Evolutionary conservation across 2,329 filamentous ascomycete species (phyloP).

Genomic region (Elsinoe perseae): DNA sequence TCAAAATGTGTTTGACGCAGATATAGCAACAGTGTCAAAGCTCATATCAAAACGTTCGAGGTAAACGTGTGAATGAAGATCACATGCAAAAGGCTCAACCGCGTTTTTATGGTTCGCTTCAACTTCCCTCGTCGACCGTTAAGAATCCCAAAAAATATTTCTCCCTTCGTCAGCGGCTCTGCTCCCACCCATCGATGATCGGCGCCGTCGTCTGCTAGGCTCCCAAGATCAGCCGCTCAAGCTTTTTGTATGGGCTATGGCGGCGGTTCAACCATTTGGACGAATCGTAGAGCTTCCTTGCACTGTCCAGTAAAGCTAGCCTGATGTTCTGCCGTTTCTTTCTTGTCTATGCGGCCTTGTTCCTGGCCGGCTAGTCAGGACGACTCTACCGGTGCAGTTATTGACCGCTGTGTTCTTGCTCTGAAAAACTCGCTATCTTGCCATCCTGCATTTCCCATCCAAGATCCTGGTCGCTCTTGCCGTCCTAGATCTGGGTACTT

Average conservation of each 20-base stretch:
- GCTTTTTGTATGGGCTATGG: neutral
- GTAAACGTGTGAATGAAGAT: neutral
- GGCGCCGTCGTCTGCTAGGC: neutral
- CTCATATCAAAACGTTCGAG: neutral
- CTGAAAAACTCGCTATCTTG: neutral
- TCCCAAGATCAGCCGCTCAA: conserved; percentile 5
- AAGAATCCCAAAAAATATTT: neutral
- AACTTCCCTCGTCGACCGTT: neutral
- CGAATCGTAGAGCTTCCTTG: neutral
- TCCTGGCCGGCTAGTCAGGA: conserved; percentile 6
- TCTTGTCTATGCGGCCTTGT: conserved; percentile 1
- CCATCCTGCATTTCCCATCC: neutral
- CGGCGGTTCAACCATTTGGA: neutral
- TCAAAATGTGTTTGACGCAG: neutral
- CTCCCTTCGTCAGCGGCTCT: neutral
- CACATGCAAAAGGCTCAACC: neutral
- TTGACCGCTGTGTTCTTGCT: conserved; percentile 1
- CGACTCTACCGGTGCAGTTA: neutral
- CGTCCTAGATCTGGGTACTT: neutral
- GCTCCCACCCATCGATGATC: conserved; percentile 3
- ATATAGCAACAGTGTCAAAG: neutral
- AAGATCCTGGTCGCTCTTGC: neutral
- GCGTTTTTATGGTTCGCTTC: neutral
- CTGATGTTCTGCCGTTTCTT: conserved; percentile 4
- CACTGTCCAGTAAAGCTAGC: neutral